Percentiles rank a stretch among this genome's conserved stretches.
Evolutionary conservation across 257 asterid species (phyloP).

Genomic region (Solanum sitiens): DNA sequence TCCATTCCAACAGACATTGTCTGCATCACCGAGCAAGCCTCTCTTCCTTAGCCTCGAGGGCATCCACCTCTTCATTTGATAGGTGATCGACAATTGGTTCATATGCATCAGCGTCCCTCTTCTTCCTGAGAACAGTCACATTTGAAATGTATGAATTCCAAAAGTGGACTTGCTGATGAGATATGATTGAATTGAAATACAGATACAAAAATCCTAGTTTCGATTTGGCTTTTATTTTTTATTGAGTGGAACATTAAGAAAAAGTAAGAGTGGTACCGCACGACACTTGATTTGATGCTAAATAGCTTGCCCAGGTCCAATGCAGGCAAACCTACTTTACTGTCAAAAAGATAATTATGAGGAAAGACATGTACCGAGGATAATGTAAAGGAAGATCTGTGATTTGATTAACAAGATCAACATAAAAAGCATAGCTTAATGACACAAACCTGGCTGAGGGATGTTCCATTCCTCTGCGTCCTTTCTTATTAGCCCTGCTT

Average conservation of each 20-base stretch:
- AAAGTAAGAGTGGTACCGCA: conserved; percentile 35
- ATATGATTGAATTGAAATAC: background rate
- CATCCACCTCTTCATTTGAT: conserved; percentile 76
- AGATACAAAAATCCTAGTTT: background rate
- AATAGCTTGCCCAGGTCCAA: conserved; percentile 82
- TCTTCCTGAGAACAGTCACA: conserved; percentile 39
- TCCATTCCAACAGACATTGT: background rate
- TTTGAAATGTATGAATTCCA: background rate
- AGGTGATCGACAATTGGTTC: conserved; percentile 82
- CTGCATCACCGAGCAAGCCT: conserved; percentile 28
- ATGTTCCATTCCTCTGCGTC: conserved; percentile 66
- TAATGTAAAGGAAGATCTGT: background rate
- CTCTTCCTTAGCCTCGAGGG: conserved; percentile 90
- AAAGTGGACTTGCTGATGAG: background rate
- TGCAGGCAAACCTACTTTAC: conserved; percentile 67
- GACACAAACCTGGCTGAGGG: conserved; percentile 48
- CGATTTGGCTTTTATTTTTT: background rate
- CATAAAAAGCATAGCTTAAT: background rate
- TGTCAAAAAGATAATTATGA: conserved; percentile 13
- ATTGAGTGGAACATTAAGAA: background rate
- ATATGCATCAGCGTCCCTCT: conserved; percentile 85
- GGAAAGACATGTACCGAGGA: background rate
- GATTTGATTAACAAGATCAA: background rate
- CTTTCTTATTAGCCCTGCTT: conserved; percentile 79
- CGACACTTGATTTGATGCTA: conserved; percentile 68